These are phyloP conservation scores for Dactylonectria estremocensis DNA, from an alignment of 2,329 filamentous ascomycete genomes.

Conservation along the genomic window DNA sequence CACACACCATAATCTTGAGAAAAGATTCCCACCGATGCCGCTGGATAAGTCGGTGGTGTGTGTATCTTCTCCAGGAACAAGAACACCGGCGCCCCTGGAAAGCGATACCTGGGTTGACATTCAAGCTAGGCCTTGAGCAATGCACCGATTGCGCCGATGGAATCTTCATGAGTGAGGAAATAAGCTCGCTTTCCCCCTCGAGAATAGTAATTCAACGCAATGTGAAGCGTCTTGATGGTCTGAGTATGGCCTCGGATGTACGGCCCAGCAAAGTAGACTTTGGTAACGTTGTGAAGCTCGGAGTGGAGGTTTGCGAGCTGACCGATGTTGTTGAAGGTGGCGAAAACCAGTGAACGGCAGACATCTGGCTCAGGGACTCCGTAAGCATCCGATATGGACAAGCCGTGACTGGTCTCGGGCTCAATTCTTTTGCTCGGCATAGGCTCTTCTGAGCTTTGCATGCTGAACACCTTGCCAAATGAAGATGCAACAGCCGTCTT, in stretches of 20 bases:
- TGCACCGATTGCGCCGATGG: constrained; percentile 92
- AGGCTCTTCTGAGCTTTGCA: constrained; percentile 57
- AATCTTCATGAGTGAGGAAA: constrained; percentile 95
- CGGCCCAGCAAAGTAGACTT: constrained; percentile 97
- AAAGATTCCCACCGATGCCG: too few relatives aligned
- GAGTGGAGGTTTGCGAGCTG: constrained; percentile 98
- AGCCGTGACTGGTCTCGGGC: constrained; percentile 82
- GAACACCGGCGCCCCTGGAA: too few relatives aligned
- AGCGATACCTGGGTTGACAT: background rate
- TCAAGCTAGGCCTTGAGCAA: constrained; percentile 79
- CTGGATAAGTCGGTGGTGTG: too few relatives aligned
- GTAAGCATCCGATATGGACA: constrained; percentile 68
- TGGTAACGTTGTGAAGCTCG: constrained; percentile 90
- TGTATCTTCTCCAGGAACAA: too few relatives aligned
- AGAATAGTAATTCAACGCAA: constrained; percentile 98
- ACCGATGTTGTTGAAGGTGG: constrained; percentile 97
- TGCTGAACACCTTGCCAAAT: constrained; percentile 96
- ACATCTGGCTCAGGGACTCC: constrained; percentile 88
- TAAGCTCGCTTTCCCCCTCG: constrained; percentile 95
- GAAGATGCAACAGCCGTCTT: constrained; percentile 95
- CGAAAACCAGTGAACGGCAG: constrained; percentile 90
- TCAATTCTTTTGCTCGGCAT: constrained; percentile 64
- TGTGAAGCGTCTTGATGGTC: constrained; percentile 97
- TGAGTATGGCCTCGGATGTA: constrained; percentile 97
- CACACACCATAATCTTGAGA: too few relatives aligned